Evolutionary conservation across 805 yeast genomes (phyloP), one percentile per base, ranked within the genome.

Genomic region (Cyberlindnera misumaiensis): DNA sequence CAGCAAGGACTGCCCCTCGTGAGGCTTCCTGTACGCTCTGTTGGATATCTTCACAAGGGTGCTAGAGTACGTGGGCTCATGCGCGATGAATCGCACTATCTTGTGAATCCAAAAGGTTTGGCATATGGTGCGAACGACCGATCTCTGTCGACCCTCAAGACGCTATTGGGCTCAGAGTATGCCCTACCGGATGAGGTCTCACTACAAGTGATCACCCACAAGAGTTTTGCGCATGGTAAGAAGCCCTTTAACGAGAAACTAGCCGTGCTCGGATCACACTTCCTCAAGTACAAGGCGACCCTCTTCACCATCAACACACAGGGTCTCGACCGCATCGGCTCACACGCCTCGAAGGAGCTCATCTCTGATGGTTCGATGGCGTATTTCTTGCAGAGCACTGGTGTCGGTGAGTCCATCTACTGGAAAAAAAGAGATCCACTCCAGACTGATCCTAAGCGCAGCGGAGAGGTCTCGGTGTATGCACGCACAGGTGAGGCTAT

Each of bases 221-320:
- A 90, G 64, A 85, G 96, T 16, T 90, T 88, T 68, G 95, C 94
- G 5, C 94, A 86, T 63, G 97, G 96, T 9, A 67, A 74, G 45
- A 77, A 80, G 51, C 96, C 97, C 7, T 86, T 84, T 64, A 90
- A 89, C 63, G 96, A 88, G 58, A 83, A 82, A 59, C 67, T 90
- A 51, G 70, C 86, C 14, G 72, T 81, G 32, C 64, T 86, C 57
- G 97, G 94, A 13, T 56, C 72, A 28, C 81, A 80, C 53, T 63
- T 79, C 49, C 59, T 82, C 46, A 77, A 76, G 54, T 64, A 57
- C 26, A 60, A 55, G 35, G 51, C 64, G 4, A 48, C 64, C 2
- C 42, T 64, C 27, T 53, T 52, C 40, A 56, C 65, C 5, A 44
- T 69, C 29, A 33, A 38, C 16, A 38, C 35, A 10, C 34, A 37